A percentile compares a stretch with the other conserved stretches of the same genome.
These are phyloP conservation scores for Cladobotryum protrusum DNA, from an alignment of 2,329 filamentous ascomycete species.

Conservation along the genomic window DNA sequence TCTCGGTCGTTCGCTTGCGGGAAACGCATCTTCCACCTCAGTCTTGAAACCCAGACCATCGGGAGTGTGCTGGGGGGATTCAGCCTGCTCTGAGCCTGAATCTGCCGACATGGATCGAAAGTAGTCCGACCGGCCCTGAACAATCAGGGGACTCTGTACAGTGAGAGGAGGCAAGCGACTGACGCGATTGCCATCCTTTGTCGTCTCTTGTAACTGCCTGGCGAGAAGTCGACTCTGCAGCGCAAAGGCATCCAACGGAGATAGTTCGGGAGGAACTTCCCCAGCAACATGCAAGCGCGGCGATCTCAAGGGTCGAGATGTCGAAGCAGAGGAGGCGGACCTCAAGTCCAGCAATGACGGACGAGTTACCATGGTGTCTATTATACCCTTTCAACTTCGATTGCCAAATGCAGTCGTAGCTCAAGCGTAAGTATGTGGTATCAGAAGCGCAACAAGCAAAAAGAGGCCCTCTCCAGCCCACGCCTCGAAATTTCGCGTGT, in stretches of 20 bases:
- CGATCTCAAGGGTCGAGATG: constrained; percentile 55
- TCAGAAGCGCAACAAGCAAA: not conserved
- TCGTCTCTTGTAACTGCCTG: constrained; percentile 75
- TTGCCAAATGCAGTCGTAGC: not conserved
- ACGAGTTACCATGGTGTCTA: constrained; percentile 43
- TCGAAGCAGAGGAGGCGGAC: constrained; percentile 42
- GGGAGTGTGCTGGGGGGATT: constrained; percentile 21
- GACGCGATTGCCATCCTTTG: constrained; percentile 67
- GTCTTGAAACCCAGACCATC: constrained; percentile 41
- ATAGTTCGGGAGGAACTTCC: constrained; percentile 81
- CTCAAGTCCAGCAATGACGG: constrained; percentile 56
- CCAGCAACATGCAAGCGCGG: constrained; percentile 71
- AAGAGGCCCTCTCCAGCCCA: no score
- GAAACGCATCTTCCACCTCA: constrained; percentile 51
- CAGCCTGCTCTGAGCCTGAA: constrained; percentile 39
- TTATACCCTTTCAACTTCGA: not conserved
- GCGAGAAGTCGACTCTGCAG: constrained; percentile 84
- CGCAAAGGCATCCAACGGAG: constrained; percentile 91
- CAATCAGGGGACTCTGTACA: constrained; percentile 71
- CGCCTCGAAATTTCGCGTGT: no score
- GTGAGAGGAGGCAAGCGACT: constrained; percentile 81
- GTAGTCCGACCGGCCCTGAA: constrained; percentile 71
- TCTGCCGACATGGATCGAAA: constrained; percentile 70
- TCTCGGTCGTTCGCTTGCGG: constrained; percentile 52
- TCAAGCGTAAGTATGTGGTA: not conserved